A percentile compares a stretch with the other conserved stretches of the same genome.
Conservation (phyloP, 192 early-diverging fungal genomes). For the Obelidium mucronatum region DNA sequence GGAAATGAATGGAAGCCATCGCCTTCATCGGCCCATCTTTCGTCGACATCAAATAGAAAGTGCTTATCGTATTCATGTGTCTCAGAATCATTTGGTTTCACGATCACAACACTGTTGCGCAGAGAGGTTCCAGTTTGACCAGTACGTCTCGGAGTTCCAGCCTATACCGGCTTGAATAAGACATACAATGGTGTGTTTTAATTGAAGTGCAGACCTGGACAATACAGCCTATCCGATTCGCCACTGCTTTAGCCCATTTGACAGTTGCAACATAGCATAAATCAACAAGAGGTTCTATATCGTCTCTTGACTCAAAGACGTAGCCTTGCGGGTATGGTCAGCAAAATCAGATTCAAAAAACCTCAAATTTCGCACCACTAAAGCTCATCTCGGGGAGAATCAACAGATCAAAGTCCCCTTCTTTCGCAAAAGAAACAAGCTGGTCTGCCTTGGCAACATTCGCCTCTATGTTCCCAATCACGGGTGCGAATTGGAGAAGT, state of each 20-base stretch:
- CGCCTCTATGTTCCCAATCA: constrained; percentile 34
- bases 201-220: constrained; percentile 72
- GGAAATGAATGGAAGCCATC: constrained; percentile 52
- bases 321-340: no score
- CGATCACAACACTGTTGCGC: constrained; percentile 70
- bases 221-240: constrained; percentile 57
- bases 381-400: constrained; percentile 83
- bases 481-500: constrained; percentile 58
- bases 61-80: constrained; percentile 67
- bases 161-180: no score
- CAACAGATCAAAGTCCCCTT: constrained; percentile 63
- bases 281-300: constrained; percentile 68
- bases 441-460: constrained; percentile 47
- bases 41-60: constrained; percentile 75
- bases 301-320: constrained; percentile 60
- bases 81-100: constrained; percentile 48
- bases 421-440: constrained; percentile 35
- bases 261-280: constrained; percentile 59
- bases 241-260: constrained; percentile 67
- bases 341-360: no score
- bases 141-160: not conserved
- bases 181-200: no score
- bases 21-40: constrained; percentile 78
- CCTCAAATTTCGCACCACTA: constrained; percentile 78
- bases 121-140: constrained; percentile 7